Evolutionary conservation across 352 stramenopile species (phyloP).

Genomic region (Globisporangium acanthophoron): DNA sequence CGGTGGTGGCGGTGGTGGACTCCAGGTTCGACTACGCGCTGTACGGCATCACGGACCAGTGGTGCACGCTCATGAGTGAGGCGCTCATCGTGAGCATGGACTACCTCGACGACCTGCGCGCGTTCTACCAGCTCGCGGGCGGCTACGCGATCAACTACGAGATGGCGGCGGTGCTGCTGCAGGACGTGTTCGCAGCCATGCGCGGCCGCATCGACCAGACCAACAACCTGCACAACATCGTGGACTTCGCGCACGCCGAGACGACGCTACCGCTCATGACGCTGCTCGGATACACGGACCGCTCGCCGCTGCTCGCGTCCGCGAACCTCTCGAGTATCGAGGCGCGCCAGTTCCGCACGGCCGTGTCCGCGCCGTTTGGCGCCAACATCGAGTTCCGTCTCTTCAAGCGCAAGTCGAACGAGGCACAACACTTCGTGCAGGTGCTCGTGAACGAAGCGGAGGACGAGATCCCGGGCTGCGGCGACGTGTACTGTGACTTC

Average conservation of each 20-base stretch:
- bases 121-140: conserved; percentile 56
- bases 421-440: conserved; percentile 39
- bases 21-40: conserved; percentile 59
- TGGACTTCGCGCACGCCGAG: conserved; percentile 72
- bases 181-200: conserved; percentile 48
- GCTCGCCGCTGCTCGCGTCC: conserved; percentile 25
- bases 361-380: conserved; percentile 51
- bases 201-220: conserved; percentile 31
- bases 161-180: conserved; percentile 58
- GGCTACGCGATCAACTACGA: conserved; percentile 72
- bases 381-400: conserved; percentile 74
- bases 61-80: conserved; percentile 52
- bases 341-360: conserved; percentile 46
- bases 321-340: conserved; percentile 33
- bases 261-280: conserved; percentile 66
- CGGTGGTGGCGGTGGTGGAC: background rate
- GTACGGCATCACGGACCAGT: conserved; percentile 40
- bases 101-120: conserved; percentile 61
- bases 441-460: conserved; percentile 41
- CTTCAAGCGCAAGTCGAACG: conserved; percentile 30
- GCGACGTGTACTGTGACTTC: conserved; percentile 19
- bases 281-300: conserved; percentile 48
- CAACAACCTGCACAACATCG: conserved; percentile 30
- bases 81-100: conserved; percentile 43
- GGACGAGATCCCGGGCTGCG: conserved; percentile 15